Evolutionary conservation across 2,329 filamentous ascomycete genomes (phyloP), one percentile per base, ranked within the genome.

Genomic region (Venturiaceae sp.): DNA sequence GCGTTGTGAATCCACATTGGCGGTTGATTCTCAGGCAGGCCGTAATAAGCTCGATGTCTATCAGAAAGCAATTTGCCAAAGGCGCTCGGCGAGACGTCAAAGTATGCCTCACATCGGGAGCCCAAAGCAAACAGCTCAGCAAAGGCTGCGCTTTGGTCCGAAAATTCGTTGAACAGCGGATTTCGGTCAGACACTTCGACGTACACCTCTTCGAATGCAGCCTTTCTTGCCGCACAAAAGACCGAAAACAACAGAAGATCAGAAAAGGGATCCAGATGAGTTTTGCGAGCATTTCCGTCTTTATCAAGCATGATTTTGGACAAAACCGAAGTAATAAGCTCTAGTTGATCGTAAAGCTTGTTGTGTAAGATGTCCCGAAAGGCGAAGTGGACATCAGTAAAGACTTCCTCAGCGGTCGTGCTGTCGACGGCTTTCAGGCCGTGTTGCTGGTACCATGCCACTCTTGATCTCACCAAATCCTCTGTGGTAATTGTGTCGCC

Each of bases 111-210:
- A 64, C 83, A 86, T 57, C 82, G 79, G 3, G 83, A 85, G 1
- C 83, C 83, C 1, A 85, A 71, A 0, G 82, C 83, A 68, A 83
- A 85, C 0, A 83, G 77, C 65, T 85, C 83, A 0, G 83, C 79
- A 63, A 85, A 85, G 6, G 81, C 81, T 33, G 82, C 83, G 14
- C 83, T 82, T 66, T 86, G 83, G 59, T 85, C 83, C 1, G 81
- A 74, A 58, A 83, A 82, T 21, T 78, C 75, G 57, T 83, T 80
- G 67, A 83, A 83, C 9, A 84, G 71, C 0, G 82, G 83, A 63
- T 83, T 84, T 7, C 82, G 74, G 64, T 85, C 83, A 0, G 80
- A 82, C 1, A 83, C 80, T 66, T 85, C 83, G 13, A 82, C 72
- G 64, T 84, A 85, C 0, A 85, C 80, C 60, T 86, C 82, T 60